Conservation (phyloP, 805 yeast genomes). For the Kodamaea kakaduensis region DNA sequence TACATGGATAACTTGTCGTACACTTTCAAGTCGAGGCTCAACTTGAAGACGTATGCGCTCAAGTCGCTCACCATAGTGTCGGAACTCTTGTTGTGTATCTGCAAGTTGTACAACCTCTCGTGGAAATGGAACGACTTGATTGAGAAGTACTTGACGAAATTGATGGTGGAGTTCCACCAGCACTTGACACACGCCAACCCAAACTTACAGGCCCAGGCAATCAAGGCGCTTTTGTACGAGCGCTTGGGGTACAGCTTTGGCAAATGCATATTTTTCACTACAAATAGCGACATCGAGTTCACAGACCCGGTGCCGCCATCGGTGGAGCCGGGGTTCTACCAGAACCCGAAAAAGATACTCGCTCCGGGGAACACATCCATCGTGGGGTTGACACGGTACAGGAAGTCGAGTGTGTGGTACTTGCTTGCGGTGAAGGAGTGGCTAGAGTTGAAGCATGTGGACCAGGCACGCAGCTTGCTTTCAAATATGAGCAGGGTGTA, state of each 20-base stretch:
- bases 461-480: slow-evolving; percentile 25
- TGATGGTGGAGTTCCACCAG: slow-evolving; percentile 43
- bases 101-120: slow-evolving; percentile 35
- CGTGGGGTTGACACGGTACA: slow-evolving; percentile 53
- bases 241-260: slow-evolving; percentile 46
- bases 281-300: slow-evolving; percentile 6
- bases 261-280: slow-evolving; percentile 27
- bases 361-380: slow-evolving; percentile 36
- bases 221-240: slow-evolving; percentile 44
- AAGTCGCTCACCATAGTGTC: slow-evolving; percentile 63
- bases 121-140: slow-evolving; percentile 46
- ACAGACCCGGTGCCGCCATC: slow-evolving; percentile 2
- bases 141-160: slow-evolving; percentile 42
- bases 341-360: slow-evolving; percentile 32
- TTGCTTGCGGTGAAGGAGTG: slow-evolving; percentile 72
- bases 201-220: slow-evolving; percentile 27
- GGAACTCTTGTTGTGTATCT: slow-evolving; percentile 61
- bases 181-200: slow-evolving; percentile 44
- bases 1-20: slow-evolving; percentile 69
- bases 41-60: slow-evolving; percentile 64
- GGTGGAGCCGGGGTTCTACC: slow-evolving; percentile 32
- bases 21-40: slow-evolving; percentile 69
- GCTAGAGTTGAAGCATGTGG: slow-evolving; percentile 28
- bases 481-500: slow-evolving; percentile 24
- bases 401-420: slow-evolving; percentile 78